A percentile compares a stretch with the other conserved stretches of the same genome.
Evolutionary conservation across 352 stramenopile genomes (phyloP).

Genomic region (Thalassiosira hispida): DNA sequence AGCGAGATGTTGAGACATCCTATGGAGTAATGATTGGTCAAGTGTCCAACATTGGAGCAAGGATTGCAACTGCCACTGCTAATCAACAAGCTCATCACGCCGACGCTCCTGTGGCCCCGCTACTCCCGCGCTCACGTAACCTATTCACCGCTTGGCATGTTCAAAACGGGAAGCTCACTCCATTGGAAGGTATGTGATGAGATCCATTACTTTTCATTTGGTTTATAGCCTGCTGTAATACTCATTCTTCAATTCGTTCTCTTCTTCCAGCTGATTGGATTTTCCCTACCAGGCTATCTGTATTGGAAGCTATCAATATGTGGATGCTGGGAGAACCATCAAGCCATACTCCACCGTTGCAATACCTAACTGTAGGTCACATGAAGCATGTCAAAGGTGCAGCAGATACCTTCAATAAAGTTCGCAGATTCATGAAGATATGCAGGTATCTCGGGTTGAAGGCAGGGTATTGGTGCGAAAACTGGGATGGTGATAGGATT

Average conservation of each 20-base stretch:
- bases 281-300: conserved; percentile 1
- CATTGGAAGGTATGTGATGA: background rate
- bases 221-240: no score
- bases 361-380: conserved; percentile 14
- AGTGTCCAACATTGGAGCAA: conserved; percentile 6
- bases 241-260: background rate
- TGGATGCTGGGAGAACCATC: conserved; percentile 9
- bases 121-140: background rate
- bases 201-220: no score
- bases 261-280: no score
- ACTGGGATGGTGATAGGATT: conserved; percentile 11
- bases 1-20: conserved; percentile 8
- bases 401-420: background rate
- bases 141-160: conserved; percentile 8
- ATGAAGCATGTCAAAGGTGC: conserved; percentile 29
- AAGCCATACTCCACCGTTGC: conserved; percentile 9
- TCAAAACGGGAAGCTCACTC: background rate
- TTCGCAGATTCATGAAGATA: conserved; percentile 16
- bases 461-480: conserved; percentile 4
- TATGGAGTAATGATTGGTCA: conserved; percentile 22
- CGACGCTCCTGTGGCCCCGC: background rate
- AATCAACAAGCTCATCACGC: background rate
- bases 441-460: conserved; percentile 16
- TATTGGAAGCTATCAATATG: conserved; percentile 8
- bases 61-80: background rate